phyloP scores from a whole-genome alignment of 352 stramenopile genomes.

The Pythium dissotocum region DNA sequence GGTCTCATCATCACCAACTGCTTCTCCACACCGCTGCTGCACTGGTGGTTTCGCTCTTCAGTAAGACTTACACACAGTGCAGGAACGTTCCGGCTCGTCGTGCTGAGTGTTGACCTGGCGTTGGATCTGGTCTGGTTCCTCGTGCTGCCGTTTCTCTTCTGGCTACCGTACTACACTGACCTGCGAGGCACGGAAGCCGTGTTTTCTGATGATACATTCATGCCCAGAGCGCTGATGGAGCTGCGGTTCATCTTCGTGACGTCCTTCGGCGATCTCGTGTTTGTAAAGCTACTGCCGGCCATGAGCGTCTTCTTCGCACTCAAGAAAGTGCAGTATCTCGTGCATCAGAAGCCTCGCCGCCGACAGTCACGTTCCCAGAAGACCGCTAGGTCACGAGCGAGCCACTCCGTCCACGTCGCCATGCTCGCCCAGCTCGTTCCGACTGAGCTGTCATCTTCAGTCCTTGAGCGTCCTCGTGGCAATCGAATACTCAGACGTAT shows the following conservation, averaged over 20 bases:
- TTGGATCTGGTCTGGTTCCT: constrained; percentile 15
- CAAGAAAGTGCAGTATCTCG: constrained; percentile 3
- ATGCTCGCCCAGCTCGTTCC: not conserved
- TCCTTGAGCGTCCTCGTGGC: not conserved
- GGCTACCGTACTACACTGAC: constrained; percentile 3
- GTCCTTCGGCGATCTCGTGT: constrained; percentile 16
- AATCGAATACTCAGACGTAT: not conserved
- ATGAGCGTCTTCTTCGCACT: constrained; percentile 11
- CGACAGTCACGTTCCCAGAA: not conserved
- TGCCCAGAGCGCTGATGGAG: constrained; percentile 11
- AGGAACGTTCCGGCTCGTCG: not conserved
- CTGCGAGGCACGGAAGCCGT: not conserved
- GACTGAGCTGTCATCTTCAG: not conserved
- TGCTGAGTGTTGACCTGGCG: not conserved
- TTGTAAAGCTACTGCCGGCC: constrained; percentile 8
- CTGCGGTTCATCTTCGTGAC: constrained; percentile 17
- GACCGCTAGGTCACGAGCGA: not conserved
- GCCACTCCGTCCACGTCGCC: not conserved
- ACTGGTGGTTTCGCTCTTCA: not conserved
- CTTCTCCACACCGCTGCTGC: constrained; percentile 13
- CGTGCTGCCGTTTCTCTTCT: constrained; percentile 11
- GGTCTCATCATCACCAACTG: constrained; percentile 17
- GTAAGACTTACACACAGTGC: too few relatives aligned
- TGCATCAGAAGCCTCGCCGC: not conserved
- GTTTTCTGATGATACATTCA: constrained; percentile 12